These are phyloP conservation scores for Debaryomyces sp. DNA, from an alignment of 1,139 yeast genomes.

Conservation along the genomic window DNA sequence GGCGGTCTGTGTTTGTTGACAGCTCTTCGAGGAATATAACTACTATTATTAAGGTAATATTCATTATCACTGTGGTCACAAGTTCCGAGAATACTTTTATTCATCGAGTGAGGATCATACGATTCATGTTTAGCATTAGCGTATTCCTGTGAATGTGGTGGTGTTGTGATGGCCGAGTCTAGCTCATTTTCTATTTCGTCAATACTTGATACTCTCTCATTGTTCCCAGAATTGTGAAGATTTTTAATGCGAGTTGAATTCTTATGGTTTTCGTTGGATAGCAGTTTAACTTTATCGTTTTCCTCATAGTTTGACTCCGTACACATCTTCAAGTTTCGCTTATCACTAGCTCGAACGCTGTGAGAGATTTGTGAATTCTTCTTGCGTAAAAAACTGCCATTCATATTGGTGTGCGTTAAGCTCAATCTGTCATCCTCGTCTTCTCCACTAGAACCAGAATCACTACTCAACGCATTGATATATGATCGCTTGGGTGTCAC, in stretches of 20 bases:
- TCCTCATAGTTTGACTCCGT: slow-evolving; percentile 3
- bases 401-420: neutral
- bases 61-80: neutral
- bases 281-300: neutral
- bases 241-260: slow-evolving; percentile 2
- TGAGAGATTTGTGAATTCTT: neutral
- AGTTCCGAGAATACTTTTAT: neutral
- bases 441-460: slow-evolving; percentile 7
- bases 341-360: neutral
- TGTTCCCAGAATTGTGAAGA: neutral
- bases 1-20: slow-evolving; percentile 2
- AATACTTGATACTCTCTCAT: neutral
- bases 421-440: slow-evolving; percentile 8
- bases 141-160: slow-evolving; percentile 27
- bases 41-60: slow-evolving; percentile 9
- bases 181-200: slow-evolving; percentile 8
- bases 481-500: slow-evolving; percentile 4
- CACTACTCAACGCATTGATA: neutral
- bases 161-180: slow-evolving; percentile 27
- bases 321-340: neutral
- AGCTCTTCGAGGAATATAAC: slow-evolving; percentile 16
- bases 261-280: neutral
- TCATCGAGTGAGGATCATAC: neutral
- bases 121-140: neutral
- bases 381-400: neutral